Conservation (phyloP, 768 basidiomycete species). For the Mrakia blollopis region DNA sequence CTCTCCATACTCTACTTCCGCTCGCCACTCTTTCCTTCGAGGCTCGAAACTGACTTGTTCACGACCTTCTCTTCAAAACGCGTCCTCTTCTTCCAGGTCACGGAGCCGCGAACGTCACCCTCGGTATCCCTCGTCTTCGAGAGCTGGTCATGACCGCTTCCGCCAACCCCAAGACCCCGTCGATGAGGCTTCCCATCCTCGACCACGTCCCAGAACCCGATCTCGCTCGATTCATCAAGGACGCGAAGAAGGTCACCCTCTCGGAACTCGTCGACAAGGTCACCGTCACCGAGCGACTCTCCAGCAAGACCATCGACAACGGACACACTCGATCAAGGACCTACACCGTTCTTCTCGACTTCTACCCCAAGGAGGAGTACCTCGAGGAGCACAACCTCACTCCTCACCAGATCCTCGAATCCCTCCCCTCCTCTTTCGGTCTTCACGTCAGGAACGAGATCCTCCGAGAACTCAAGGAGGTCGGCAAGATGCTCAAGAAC, state of each 20-base stretch:
- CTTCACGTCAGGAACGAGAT: slow-evolving; percentile 79
- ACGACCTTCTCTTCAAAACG: not conserved
- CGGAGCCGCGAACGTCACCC: slow-evolving; percentile 96
- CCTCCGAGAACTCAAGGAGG: slow-evolving; percentile 73
- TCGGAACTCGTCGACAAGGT: slow-evolving; percentile 83
- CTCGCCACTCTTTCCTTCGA: not conserved
- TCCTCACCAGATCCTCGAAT: slow-evolving; percentile 63
- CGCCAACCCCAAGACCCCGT: slow-evolving; percentile 90
- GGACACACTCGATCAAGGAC: slow-evolving; percentile 66
- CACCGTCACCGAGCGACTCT: slow-evolving; percentile 70
- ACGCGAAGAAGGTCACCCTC: slow-evolving; percentile 74
- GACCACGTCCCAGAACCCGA: slow-evolving; percentile 54
- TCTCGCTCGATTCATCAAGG: slow-evolving; percentile 75
- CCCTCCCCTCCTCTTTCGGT: slow-evolving; percentile 71
- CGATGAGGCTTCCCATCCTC: slow-evolving; percentile 79
- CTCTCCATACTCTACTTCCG: not conserved
- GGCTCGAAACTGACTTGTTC: slow-evolving; percentile 19
- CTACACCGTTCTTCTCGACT: slow-evolving; percentile 72
- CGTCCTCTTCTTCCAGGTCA: slow-evolving; percentile 62
- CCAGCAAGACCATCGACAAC: slow-evolving; percentile 49
- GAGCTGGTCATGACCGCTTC: slow-evolving; percentile 99
- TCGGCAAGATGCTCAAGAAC: slow-evolving; percentile 68
- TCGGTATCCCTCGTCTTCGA: slow-evolving; percentile 95
- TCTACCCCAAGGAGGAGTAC: slow-evolving; percentile 85
- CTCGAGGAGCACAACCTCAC: slow-evolving; percentile 71